Evolutionary conservation across 106 monocot genomes (phyloP).

Genomic region (Alisma plantagoaquatica): DNA sequence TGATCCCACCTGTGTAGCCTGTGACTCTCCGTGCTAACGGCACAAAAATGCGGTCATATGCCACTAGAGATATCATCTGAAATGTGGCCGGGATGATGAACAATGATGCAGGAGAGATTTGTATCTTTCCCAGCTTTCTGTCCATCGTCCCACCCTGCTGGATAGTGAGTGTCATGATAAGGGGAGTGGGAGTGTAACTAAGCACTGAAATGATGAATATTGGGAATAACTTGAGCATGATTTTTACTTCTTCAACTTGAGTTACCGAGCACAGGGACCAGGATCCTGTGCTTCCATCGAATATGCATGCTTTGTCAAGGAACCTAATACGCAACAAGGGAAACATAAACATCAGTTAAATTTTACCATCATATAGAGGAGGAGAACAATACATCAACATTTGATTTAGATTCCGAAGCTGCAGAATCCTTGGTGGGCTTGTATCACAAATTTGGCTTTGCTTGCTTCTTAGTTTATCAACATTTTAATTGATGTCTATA

Average conservation of each 20-base stretch:
- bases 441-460: too few species aligned
- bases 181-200: slow-evolving; percentile 18
- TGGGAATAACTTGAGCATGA: slow-evolving; percentile 42
- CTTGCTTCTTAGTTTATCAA: too few species aligned
- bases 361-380: too few species aligned
- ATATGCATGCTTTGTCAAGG: slow-evolving; percentile 40
- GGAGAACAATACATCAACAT: too few species aligned
- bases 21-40: slow-evolving; percentile 37
- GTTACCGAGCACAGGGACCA: slow-evolving; percentile 46
- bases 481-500: too few species aligned
- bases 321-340: slow-evolving; percentile 21
- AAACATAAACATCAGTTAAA: too few species aligned
- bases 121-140: slow-evolving; percentile 32
- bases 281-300: slow-evolving; percentile 12
- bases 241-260: slow-evolving; percentile 61
- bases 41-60: slow-evolving; percentile 41
- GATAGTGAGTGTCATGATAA: slow-evolving; percentile 38
- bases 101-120: slow-evolving; percentile 35
- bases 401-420: too few species aligned
- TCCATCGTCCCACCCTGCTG: slow-evolving; percentile 54
- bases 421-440: too few species aligned
- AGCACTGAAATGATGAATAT: slow-evolving; percentile 33
- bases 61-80: slow-evolving; percentile 27
- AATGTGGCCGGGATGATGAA: slow-evolving; percentile 28
- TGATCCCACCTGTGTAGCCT: slow-evolving; percentile 26